These are phyloP conservation scores for Chloromonas sp. DNA, from an alignment of 163 green algal genomes.

Conservation along the genomic window DNA sequence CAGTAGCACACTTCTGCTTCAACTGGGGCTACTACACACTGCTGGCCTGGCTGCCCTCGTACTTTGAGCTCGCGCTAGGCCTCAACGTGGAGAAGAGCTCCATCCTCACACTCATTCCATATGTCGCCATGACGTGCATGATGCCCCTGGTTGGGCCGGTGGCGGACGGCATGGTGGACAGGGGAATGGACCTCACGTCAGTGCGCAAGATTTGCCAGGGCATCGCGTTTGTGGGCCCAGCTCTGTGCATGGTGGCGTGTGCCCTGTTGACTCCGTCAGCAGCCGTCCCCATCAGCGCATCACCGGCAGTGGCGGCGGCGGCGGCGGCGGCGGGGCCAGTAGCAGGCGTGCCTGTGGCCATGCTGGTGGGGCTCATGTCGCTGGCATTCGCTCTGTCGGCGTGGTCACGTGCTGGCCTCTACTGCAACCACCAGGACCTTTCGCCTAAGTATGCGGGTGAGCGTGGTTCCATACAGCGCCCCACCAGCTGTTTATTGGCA, in stretches of 20 bases:
- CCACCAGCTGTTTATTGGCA: no score
- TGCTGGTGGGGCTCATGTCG: constrained; percentile 75
- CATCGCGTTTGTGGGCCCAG: constrained; percentile 81
- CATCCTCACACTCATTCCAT: constrained; percentile 86
- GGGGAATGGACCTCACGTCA: constrained; percentile 65
- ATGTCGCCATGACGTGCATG: constrained; percentile 77
- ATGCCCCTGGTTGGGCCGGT: constrained; percentile 78
- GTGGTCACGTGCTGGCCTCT: constrained; percentile 79
- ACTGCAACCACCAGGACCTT: constrained; percentile 93
- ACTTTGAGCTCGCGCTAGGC: constrained; percentile 88
- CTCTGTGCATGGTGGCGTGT: constrained; percentile 78
- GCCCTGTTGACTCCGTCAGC: constrained; percentile 57
- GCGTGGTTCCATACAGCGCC: constrained; percentile 28
- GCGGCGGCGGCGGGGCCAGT: neutral
- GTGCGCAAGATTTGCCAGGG: constrained; percentile 85
- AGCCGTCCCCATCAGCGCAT: neutral
- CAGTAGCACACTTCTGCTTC: constrained; percentile 93
- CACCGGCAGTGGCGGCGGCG: neutral
- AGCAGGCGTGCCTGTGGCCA: constrained; percentile 50
- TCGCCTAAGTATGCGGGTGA: constrained; percentile 65
- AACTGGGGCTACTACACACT: constrained; percentile 97
- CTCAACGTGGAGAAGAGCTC: constrained; percentile 82
- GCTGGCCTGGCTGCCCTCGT: constrained; percentile 93
- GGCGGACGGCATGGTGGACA: constrained; percentile 76
- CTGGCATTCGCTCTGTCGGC: constrained; percentile 79